Evolutionary conservation across 495 filamentous ascomycete genomes (phyloP).

Genomic region (Aspergillus olivimuriae): DNA sequence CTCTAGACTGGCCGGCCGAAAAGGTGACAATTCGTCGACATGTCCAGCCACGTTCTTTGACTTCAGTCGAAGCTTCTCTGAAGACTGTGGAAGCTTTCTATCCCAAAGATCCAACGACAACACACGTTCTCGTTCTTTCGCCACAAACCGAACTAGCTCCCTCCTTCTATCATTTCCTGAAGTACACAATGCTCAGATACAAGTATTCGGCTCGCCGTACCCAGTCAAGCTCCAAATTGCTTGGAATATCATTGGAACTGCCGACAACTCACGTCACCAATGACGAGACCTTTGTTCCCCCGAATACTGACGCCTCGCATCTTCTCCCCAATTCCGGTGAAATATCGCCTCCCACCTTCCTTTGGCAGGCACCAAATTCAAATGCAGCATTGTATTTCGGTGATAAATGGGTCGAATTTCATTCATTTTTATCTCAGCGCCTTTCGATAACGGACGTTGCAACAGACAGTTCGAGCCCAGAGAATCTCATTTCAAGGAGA

Average conservation of each 20-base stretch:
- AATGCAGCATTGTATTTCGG: slow-evolving; percentile 77
- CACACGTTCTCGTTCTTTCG: slow-evolving; percentile 72
- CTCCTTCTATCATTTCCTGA: slow-evolving; percentile 75
- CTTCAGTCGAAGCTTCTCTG: slow-evolving; percentile 56
- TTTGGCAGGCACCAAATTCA: slow-evolving; percentile 77
- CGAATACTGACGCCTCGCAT: slow-evolving; percentile 17
- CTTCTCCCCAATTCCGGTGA: slow-evolving; percentile 10
- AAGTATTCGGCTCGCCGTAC: slow-evolving; percentile 52
- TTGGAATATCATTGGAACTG: slow-evolving; percentile 72
- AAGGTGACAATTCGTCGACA: slow-evolving; percentile 64
- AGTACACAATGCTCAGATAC: slow-evolving; percentile 67
- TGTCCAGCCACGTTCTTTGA: slow-evolving; percentile 49
- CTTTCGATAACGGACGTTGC: slow-evolving; percentile 44
- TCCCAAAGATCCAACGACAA: slow-evolving; percentile 51
- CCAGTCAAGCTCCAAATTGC: slow-evolving; percentile 43
- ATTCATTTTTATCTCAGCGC: slow-evolving; percentile 60
- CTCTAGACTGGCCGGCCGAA: slow-evolving; percentile 55
- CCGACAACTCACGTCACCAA: slow-evolving; percentile 53
- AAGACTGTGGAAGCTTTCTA: slow-evolving; percentile 78
- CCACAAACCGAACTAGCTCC: slow-evolving; percentile 69
- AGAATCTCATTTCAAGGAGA: slow-evolving; percentile 45
- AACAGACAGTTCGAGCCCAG: slow-evolving; percentile 9
- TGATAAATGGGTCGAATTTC: slow-evolving; percentile 75
- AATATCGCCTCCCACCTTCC: slow-evolving; percentile 51
- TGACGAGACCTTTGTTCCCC: slow-evolving; percentile 46